Evolutionary conservation across 257 asterid genomes (phyloP).

Genomic region (Scutellaria baicalensis): DNA sequence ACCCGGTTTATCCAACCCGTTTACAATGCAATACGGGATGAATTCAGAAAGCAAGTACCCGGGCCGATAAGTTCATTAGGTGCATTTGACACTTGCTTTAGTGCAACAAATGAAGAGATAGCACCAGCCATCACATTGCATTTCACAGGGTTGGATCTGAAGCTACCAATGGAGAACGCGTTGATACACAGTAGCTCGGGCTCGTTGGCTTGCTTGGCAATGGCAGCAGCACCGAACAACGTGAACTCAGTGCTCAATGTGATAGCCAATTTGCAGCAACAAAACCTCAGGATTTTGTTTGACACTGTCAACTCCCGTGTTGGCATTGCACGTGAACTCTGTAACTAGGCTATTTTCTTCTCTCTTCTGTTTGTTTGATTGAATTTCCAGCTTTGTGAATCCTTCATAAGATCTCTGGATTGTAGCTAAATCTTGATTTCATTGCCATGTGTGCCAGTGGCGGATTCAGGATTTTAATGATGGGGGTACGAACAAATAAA

Average conservation of each 20-base stretch:
- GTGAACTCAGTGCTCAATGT: constrained; percentile 67
- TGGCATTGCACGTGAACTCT: constrained; percentile 75
- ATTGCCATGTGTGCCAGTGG: too few relatives aligned
- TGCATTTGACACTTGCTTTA: constrained; percentile 81
- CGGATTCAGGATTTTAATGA: too few relatives aligned
- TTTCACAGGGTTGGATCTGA: constrained; percentile 58
- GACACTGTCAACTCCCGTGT: constrained; percentile 61
- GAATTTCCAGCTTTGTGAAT: background rate
- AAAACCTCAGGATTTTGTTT: constrained; percentile 72
- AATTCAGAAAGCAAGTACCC: constrained; percentile 50
- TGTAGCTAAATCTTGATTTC: too few relatives aligned
- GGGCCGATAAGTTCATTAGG: constrained; percentile 67
- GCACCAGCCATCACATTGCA: constrained; percentile 55
- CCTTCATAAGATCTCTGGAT: background rate
- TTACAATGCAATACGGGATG: constrained; percentile 54
- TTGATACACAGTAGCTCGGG: constrained; percentile 83
- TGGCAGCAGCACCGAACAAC: constrained; percentile 72
- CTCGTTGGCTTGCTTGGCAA: constrained; percentile 71
- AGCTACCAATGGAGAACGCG: constrained; percentile 67
- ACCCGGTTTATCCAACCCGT: constrained; percentile 64
- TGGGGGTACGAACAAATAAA: too few relatives aligned
- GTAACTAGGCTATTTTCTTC: constrained; percentile 36
- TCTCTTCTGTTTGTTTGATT: too few relatives aligned
- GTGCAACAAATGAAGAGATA: constrained; percentile 45
- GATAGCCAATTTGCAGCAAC: constrained; percentile 90